Conservation (phyloP, 2,329 filamentous ascomycete species). For the Calonectria montana region DNA sequence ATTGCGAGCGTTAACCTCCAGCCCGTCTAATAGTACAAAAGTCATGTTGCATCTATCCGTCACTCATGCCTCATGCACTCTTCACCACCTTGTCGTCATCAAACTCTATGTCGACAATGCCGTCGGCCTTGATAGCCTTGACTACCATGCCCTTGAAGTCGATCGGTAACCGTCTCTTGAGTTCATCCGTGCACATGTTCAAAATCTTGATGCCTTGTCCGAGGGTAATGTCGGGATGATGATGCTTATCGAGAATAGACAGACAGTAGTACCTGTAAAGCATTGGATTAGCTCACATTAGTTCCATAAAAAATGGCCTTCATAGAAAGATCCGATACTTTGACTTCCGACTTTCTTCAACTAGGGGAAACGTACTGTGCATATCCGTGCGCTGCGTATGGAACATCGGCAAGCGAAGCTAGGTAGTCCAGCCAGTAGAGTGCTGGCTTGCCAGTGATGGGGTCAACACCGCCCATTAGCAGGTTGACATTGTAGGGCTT, state of each 20-base stretch:
- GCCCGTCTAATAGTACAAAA: conserved; percentile 52
- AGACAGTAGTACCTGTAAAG: conserved; percentile 89
- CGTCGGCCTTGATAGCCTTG: conserved; percentile 95
- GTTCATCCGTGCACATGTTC: conserved; percentile 94
- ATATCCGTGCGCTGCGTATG: conserved; percentile 97
- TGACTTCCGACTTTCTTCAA: neutral
- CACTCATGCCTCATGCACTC: conserved; percentile 59
- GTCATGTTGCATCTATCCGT: conserved; percentile 38
- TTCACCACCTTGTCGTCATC: conserved; percentile 82
- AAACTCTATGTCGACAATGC: conserved; percentile 85
- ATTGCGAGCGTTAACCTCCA: conserved; percentile 39
- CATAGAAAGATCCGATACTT: neutral
- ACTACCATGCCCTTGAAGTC: conserved; percentile 98
- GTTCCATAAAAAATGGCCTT: neutral
- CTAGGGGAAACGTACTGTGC: conserved; percentile 76
- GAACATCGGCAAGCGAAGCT: conserved; percentile 85
- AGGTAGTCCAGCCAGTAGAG: conserved; percentile 99
- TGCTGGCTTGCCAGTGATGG: conserved; percentile 89
- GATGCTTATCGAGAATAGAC: conserved; percentile 97
- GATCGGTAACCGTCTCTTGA: conserved; percentile 96
- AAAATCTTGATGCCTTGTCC: conserved; percentile 93
- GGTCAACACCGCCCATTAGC: conserved; percentile 91
- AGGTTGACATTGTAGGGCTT: conserved; percentile 98
- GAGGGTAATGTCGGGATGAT: conserved; percentile 91
- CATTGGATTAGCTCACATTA: conserved; percentile 35